Percentiles rank a stretch among this genome's conserved stretches.
Evolutionary conservation across 805 yeast species (phyloP).

Genomic region (Blastobotrys attinorum): DNA sequence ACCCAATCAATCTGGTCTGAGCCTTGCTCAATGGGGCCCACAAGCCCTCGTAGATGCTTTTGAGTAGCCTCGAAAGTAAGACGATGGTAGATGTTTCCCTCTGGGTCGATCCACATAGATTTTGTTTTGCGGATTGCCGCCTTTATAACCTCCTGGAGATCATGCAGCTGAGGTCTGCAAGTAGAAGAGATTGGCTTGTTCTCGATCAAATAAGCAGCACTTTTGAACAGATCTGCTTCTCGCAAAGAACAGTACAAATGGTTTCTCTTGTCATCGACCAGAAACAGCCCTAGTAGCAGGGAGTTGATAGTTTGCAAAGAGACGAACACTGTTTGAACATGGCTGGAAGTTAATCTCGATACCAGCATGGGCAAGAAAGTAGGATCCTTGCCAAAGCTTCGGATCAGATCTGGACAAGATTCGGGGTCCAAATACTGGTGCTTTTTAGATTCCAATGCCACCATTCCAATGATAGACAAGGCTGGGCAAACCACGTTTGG

Average conservation of each 20-base stretch:
- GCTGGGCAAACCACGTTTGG: constrained; percentile 15
- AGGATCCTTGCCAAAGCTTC: constrained; percentile 10
- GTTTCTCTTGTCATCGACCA: constrained; percentile 8
- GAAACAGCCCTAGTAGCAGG: constrained; percentile 15
- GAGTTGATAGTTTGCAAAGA: constrained; percentile 15
- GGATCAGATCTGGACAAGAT: constrained; percentile 6
- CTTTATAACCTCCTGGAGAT: constrained; percentile 20
- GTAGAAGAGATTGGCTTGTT: constrained; percentile 15
- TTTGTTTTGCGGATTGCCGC: constrained; percentile 14
- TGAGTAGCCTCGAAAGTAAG: constrained; percentile 11
- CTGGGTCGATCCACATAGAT: constrained; percentile 10
- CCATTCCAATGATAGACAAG: constrained; percentile 13
- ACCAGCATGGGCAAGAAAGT: constrained; percentile 12
- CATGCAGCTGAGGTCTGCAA: constrained; percentile 17
- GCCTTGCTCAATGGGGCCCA: constrained; percentile 14
- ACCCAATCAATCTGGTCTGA: constrained; percentile 15
- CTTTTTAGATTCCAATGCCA: constrained; percentile 14
- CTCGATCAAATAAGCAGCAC: constrained; percentile 16
- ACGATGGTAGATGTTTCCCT: constrained; percentile 7
- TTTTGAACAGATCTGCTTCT: constrained; percentile 17
- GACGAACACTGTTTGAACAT: constrained; percentile 12
- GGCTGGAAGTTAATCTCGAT: constrained; percentile 9
- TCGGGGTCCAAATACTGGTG: constrained; percentile 2
- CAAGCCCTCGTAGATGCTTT: constrained; percentile 10
- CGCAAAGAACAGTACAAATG: constrained; percentile 16